Conservation (phyloP, 2,329 filamentous ascomycete genomes). For the Teratosphaeria viscida region DNA sequence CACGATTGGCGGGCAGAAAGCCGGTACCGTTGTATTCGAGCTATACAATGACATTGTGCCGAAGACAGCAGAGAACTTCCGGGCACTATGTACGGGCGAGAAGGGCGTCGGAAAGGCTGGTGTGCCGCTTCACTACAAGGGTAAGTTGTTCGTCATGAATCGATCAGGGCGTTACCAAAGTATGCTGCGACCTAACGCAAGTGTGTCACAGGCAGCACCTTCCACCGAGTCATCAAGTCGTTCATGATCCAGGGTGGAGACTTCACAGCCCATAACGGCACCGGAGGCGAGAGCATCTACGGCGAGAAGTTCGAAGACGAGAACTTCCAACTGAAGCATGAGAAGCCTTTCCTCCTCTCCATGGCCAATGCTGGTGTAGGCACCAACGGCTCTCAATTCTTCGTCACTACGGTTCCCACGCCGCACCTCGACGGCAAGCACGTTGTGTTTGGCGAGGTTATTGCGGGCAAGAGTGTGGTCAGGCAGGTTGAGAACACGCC, state of each 20-base stretch:
- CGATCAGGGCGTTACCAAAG: not conserved
- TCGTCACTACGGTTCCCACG: constrained; percentile 90
- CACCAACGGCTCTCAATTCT: constrained; percentile 97
- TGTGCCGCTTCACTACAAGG: constrained; percentile 85
- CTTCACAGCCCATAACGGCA: constrained; percentile 90
- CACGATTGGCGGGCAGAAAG: constrained; percentile 60
- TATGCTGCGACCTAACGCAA: not conserved
- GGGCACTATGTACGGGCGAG: constrained; percentile 85
- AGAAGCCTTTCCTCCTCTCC: constrained; percentile 82
- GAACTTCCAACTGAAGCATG: constrained; percentile 86
- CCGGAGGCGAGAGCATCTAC: constrained; percentile 94
- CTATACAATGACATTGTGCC: constrained; percentile 63
- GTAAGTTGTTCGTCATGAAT: not conserved
- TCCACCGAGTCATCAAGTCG: constrained; percentile 95
- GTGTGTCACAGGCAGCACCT: constrained; percentile 49
- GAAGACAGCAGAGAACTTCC: constrained; percentile 95
- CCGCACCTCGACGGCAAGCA: constrained; percentile 94
- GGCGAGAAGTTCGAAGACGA: constrained; percentile 96
- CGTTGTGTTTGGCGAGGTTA: constrained; percentile 91
- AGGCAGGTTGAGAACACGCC: constrained; percentile 79
- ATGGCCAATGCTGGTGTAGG: constrained; percentile 97
- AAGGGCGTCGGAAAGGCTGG: constrained; percentile 74
- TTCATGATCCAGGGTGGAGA: constrained; percentile 99
- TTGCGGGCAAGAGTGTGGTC: constrained; percentile 83
- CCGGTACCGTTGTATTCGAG: constrained; percentile 78